phyloP scores from a whole-genome alignment of 2,329 filamentous ascomycete species.

The Hypoxylon sp. region DNA sequence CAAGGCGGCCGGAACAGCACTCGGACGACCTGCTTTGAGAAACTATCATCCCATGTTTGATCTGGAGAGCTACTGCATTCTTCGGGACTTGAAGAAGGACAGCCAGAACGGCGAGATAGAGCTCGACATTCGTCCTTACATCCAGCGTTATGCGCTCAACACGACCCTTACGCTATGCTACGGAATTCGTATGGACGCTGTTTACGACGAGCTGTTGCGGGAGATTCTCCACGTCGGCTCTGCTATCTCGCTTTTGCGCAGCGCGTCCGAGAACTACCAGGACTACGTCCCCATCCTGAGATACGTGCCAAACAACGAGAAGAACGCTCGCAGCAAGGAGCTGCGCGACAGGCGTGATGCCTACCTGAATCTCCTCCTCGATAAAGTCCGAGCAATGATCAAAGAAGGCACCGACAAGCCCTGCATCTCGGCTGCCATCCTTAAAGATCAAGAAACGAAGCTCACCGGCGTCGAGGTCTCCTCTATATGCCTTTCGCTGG shows the following conservation, averaged over 20 bases:
- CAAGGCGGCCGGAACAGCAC: slow-evolving; percentile 61
- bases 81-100: slow-evolving; percentile 60
- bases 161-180: slow-evolving; percentile 67
- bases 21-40: slow-evolving; percentile 59
- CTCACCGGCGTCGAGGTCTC: slow-evolving; percentile 64
- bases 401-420: slow-evolving; percentile 63
- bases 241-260: slow-evolving; percentile 62
- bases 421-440: slow-evolving; percentile 64
- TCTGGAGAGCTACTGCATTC: slow-evolving; percentile 63
- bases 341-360: slow-evolving; percentile 60
- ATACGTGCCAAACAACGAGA: slow-evolving; percentile 64
- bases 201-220: slow-evolving; percentile 63
- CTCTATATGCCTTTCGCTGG: slow-evolving; percentile 64
- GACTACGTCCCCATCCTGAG: slow-evolving; percentile 64
- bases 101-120: slow-evolving; percentile 56
- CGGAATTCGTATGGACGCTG: slow-evolving; percentile 65
- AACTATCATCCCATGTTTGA: slow-evolving; percentile 66
- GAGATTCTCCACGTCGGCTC: slow-evolving; percentile 66
- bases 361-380: slow-evolving; percentile 61
- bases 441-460: slow-evolving; percentile 66
- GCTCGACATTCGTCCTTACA: slow-evolving; percentile 61
- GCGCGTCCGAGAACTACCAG: slow-evolving; percentile 64
- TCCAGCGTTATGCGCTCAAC: slow-evolving; percentile 65
- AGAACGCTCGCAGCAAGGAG: slow-evolving; percentile 60
- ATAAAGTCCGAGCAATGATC: slow-evolving; percentile 64